A percentile compares a stretch with the other conserved stretches of the same genome.
Conservation (phyloP, 164 flowering plant species). For the Piper longum region DNA sequence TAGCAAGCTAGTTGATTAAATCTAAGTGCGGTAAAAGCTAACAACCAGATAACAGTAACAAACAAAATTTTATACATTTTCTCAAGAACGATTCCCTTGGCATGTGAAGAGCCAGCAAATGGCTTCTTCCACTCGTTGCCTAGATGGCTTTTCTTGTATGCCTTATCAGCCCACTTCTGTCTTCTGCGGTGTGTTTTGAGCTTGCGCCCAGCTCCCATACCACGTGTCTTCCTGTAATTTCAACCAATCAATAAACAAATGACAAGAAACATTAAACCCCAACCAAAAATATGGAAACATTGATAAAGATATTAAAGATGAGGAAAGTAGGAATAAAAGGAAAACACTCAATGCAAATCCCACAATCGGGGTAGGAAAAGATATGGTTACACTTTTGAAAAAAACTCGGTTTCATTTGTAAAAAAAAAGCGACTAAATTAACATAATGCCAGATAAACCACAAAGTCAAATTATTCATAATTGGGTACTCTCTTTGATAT, state of each 20-base stretch:
- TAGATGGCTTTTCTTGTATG: conserved; percentile 27
- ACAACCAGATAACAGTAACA: neutral
- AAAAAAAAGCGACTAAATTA: too few relatives aligned
- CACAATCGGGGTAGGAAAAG: too few relatives aligned
- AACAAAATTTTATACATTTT: conserved; percentile 11
- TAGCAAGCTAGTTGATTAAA: neutral
- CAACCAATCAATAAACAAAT: neutral
- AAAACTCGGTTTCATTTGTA: too few relatives aligned
- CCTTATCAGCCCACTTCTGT: conserved; percentile 25
- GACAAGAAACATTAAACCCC: neutral
- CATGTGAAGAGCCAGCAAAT: conserved; percentile 26
- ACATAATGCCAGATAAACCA: too few relatives aligned
- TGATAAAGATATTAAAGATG: too few relatives aligned
- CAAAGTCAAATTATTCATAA: too few relatives aligned
- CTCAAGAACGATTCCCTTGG: conserved; percentile 27
- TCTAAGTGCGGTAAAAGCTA: neutral
- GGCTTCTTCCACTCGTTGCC: conserved; percentile 30
- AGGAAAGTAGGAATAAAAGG: too few relatives aligned
- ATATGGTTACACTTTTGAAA: too few relatives aligned
- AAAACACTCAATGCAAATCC: too few relatives aligned
- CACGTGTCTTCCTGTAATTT: conserved; percentile 20
- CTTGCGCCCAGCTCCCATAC: conserved; percentile 34
- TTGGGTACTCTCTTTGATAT: too few relatives aligned
- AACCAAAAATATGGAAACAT: neutral
- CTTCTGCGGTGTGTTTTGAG: conserved; percentile 23